Evolutionary conservation across 345 rosid species (phyloP).

Genomic region (Gossypium herbaceum): DNA sequence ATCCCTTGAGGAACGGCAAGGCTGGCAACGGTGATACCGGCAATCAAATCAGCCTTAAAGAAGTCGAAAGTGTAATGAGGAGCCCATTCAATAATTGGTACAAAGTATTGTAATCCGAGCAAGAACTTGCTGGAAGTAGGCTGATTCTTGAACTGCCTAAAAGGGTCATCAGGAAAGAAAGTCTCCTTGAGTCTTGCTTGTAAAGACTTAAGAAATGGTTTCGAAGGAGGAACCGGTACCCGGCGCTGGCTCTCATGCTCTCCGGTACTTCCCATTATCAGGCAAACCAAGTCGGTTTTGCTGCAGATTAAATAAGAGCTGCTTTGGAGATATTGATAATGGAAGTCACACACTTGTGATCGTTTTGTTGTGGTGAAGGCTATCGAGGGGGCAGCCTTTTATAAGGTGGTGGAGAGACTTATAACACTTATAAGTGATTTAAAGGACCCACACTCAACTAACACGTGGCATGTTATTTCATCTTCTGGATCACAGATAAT

Average conservation of each 20-base stretch:
- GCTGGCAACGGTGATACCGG: slow-evolving; percentile 94
- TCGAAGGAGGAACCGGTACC: slow-evolving; percentile 67
- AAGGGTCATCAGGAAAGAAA: slow-evolving; percentile 88
- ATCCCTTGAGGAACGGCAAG: slow-evolving; percentile 98
- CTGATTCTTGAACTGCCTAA: slow-evolving; percentile 77
- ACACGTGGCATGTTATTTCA: background rate
- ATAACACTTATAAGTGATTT: background rate
- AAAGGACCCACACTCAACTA: slow-evolving; percentile 4
- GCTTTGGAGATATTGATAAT: background rate
- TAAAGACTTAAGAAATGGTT: slow-evolving; percentile 67
- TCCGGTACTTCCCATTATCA: slow-evolving; percentile 28
- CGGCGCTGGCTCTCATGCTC: slow-evolving; percentile 41
- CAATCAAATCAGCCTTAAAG: slow-evolving; percentile 70
- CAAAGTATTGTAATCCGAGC: slow-evolving; percentile 58
- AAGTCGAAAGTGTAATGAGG: slow-evolving; percentile 73
- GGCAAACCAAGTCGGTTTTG: background rate
- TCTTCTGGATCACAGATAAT: too few relatives aligned
- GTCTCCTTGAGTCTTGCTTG: slow-evolving; percentile 67
- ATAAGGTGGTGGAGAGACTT: slow-evolving; percentile 7
- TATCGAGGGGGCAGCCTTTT: background rate
- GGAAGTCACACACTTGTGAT: background rate
- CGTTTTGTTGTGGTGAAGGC: background rate
- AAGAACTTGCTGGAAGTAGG: slow-evolving; percentile 42
- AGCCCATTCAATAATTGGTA: slow-evolving; percentile 87
- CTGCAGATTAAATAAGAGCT: background rate